Base-by-base conservation (phyloP, 768 basidiomycete species). In the Suillus subluteus region DNA sequence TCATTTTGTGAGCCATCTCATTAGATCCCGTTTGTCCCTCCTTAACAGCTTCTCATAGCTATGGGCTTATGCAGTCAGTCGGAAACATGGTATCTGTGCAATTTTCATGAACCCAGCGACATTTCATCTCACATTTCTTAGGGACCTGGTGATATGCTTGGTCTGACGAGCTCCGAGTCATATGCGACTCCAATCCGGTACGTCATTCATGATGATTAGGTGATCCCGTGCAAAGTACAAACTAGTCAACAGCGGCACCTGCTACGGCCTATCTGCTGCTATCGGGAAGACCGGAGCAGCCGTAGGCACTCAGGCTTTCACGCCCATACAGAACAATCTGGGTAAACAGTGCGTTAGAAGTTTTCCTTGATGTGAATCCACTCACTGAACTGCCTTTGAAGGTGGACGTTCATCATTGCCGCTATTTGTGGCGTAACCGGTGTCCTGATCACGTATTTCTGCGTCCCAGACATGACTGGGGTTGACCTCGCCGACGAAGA, bases 141-240 rank as follows among this genome's bases (percentile, higher is more conserved):
- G 87, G 90, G 90, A 21, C 90, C 90, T 3, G 91, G 91, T 26
- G 85, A 91, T 71, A 90, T 90, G 87, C 74, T 89, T 12, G 87
- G 88, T 59, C 81, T 90, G 52, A 86, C 87, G 61, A 88, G 87
- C 62, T 85, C 86, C 21, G 90, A 90, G 87, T 88, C 87, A 11
- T 89, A 82, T 71, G 84, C 88, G 35, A 91, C 91, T 0, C 82
- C 88, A 4, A 84, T 91, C 62, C 81, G 90, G 85, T 86, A 73
- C 48, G 65, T 66, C 26, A 35, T 18, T 38, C 30, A 26, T 68
- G 50, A 46, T 30, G 7, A 13, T 44, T 35, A 13, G 4, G 30
- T 63, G 41, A 4, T 30, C 40, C 23, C 44, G 26, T 43, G 48
- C 30, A 65, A 44, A 58, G 26, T 43, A 56, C 30, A 66, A 43